Percentiles rank a stretch among this genome's conserved stretches.
phyloP scores from a whole-genome alignment of 1,284 basidiomycete species.

The Fomitopsis palustris region DNA sequence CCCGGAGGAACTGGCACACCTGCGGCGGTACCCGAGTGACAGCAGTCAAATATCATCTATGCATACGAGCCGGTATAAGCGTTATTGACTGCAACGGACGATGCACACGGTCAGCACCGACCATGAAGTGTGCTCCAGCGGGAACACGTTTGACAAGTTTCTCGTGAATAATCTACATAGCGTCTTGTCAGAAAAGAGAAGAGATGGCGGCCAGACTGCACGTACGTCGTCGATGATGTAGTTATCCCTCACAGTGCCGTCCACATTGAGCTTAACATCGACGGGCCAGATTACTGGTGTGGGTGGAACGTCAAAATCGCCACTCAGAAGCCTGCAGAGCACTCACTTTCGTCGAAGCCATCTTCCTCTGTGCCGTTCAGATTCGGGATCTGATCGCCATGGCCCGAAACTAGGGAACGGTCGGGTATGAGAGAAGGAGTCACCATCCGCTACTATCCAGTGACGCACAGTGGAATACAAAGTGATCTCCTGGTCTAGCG shows the following conservation, averaged over 20 bases:
- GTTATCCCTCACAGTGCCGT: not conserved
- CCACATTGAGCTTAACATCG: constrained; percentile 3
- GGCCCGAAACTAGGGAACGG: constrained; percentile 20
- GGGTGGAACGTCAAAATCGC: no score
- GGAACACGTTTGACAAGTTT: constrained; percentile 18
- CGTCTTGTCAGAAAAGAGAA: no score
- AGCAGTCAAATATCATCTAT: constrained; percentile 26
- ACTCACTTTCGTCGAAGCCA: constrained; percentile 21
- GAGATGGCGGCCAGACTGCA: not conserved
- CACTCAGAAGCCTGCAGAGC: no score
- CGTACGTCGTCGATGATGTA: constrained; percentile 14
- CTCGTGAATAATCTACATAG: not conserved
- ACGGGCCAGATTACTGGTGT: constrained; percentile 13
- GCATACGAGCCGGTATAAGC: no score
- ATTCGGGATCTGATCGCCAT: constrained; percentile 18
- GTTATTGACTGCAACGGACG: not conserved
- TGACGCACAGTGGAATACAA: constrained; percentile 25
- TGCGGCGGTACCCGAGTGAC: constrained; percentile 25
- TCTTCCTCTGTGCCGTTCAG: constrained; percentile 20
- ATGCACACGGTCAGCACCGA: not conserved
- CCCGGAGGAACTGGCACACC: constrained; percentile 12
- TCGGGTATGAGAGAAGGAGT: not conserved
- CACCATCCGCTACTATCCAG: constrained; percentile 2
- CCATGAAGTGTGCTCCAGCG: constrained; percentile 14
- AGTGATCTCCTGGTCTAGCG: constrained; percentile 17